Percentiles rank a stretch among this genome's conserved stretches.
phyloP scores from a whole-genome alignment of 2,329 filamentous ascomycete genomes.

The Arthrobotrys musiformis region DNA sequence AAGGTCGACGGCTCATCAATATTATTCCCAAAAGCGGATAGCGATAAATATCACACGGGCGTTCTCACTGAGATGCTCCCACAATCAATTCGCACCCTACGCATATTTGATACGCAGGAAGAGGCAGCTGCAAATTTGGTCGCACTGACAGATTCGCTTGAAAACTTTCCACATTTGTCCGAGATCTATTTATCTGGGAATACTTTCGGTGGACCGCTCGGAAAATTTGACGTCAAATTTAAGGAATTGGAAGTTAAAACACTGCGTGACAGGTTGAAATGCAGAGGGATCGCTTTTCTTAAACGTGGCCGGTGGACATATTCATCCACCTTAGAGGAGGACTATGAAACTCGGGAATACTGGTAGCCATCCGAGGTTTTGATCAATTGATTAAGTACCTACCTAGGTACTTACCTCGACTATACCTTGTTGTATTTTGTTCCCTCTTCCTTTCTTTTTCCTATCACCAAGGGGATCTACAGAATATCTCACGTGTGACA shows the following conservation, averaged over 20 bases:
- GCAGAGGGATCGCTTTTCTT: constrained; percentile 22
- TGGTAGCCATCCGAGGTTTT: background rate
- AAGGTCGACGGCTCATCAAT: constrained; percentile 18
- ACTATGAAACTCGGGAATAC: background rate
- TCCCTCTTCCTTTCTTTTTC: no score
- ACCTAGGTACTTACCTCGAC: no score
- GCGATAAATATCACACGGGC: constrained; percentile 3
- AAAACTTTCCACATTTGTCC: constrained; percentile 3
- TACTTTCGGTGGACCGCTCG: background rate
- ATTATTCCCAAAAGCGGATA: constrained; percentile 14
- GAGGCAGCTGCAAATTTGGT: constrained; percentile 24
- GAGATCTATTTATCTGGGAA: constrained; percentile 17
- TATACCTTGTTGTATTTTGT: background rate
- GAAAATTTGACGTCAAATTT: background rate
- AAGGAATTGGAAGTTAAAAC: constrained; percentile 14
- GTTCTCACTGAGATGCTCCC: constrained; percentile 35
- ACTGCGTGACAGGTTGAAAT: constrained; percentile 1
- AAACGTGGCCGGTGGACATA: background rate
- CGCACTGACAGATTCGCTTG: constrained; percentile 1
- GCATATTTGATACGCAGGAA: constrained; percentile 5
- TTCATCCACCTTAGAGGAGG: background rate
- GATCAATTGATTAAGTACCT: no score
- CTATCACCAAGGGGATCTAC: background rate
- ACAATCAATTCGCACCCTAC: constrained; percentile 16
- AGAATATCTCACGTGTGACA: background rate